A percentile compares a stretch with the other conserved stretches of the same genome.
phyloP scores from a whole-genome alignment of 2,329 filamentous ascomycete genomes.

The Beauveria sp. region DNA sequence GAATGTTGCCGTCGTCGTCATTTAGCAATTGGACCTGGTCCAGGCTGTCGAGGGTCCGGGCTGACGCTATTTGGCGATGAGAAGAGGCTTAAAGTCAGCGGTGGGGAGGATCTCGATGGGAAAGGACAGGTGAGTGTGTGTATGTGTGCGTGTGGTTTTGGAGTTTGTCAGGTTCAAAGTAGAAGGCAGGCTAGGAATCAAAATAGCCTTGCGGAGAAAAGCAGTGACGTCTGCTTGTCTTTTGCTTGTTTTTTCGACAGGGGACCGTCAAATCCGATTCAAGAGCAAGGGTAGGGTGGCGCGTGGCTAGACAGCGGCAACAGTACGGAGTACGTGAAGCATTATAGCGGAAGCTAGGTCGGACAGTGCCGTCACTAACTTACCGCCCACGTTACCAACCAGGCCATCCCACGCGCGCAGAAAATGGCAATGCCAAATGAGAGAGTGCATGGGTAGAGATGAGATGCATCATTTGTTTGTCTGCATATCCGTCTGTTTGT shows the following conservation, averaged over 20 bases:
- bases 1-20: conserved; percentile 23
- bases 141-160: not conserved
- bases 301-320: not conserved
- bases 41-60: conserved; percentile 13
- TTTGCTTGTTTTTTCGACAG: conserved; percentile 4
- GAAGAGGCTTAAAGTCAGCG: conserved; percentile 9
- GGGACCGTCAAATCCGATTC: not conserved
- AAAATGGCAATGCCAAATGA: not conserved
- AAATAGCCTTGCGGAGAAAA: not conserved
- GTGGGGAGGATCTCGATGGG: not conserved
- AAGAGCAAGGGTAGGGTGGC: not conserved
- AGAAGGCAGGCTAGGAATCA: not conserved
- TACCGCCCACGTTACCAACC: not conserved
- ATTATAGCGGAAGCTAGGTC: not conserved
- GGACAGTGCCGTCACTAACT: not conserved
- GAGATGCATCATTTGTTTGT: not conserved
- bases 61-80: not conserved
- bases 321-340: not conserved
- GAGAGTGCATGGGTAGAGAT: not conserved
- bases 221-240: not conserved
- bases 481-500: not conserved
- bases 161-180: not conserved
- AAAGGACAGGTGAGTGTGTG: not conserved
- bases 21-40: conserved; percentile 20
- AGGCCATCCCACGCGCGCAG: not conserved